phyloP scores from a whole-genome alignment of 2,329 filamentous ascomycete species.

The Verticillium tricorpus region DNA sequence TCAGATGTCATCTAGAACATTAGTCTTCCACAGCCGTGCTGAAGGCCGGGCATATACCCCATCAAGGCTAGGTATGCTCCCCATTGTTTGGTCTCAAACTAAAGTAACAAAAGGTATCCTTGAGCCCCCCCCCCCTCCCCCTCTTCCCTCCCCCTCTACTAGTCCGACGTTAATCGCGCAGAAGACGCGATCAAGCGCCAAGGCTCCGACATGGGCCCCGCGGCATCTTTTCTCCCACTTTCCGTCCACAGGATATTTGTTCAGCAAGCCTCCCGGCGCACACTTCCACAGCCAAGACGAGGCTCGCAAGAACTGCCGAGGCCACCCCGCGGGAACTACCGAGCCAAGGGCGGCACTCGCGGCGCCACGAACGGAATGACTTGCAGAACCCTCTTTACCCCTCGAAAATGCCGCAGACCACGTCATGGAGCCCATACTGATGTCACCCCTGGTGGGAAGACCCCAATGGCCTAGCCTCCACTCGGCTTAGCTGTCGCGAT shows the following conservation, averaged over 20 bases:
- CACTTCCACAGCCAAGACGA: neutral
- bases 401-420: neutral
- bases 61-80: neutral
- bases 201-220: neutral
- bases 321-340: neutral
- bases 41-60: neutral
- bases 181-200: neutral
- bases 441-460: neutral
- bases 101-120: neutral
- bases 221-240: neutral
- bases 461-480: neutral
- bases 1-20: neutral
- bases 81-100: neutral
- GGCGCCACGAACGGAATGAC: neutral
- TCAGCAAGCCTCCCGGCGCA: neutral
- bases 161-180: neutral
- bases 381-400: neutral
- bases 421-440: neutral
- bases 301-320: neutral
- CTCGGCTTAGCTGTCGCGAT: neutral
- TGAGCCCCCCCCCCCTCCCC: neutral
- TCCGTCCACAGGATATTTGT: neutral
- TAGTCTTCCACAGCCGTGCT: neutral
- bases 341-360: neutral
- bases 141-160: neutral